Conservation (phyloP, 148 eudicot species). For the Beta vulgaris region DNA sequence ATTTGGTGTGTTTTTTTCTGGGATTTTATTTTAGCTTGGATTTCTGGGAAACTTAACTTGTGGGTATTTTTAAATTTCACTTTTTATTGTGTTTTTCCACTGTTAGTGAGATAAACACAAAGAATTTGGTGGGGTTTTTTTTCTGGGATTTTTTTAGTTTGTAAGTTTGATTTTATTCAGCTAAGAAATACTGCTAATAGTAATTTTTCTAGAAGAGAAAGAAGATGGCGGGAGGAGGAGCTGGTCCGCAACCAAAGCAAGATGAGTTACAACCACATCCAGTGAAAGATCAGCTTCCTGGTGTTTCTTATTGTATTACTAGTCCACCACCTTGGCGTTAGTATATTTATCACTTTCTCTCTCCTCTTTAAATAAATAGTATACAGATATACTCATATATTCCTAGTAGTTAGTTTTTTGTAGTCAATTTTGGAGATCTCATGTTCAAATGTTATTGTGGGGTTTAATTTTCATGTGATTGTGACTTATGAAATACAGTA, state of each 20-base stretch:
- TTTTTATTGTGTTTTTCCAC: conserved; percentile 5
- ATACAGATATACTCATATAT: no score
- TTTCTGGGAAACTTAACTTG: conserved; percentile 24
- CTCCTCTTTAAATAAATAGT: not conserved
- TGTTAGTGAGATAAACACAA: not conserved
- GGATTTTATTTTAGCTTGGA: conserved; percentile 2
- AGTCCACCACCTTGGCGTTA: conserved; percentile 98
- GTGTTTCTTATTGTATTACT: conserved; percentile 75
- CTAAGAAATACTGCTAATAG: no score
- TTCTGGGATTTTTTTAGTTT: conserved; percentile 16
- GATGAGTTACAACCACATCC: conserved; percentile 75
- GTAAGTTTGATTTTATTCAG: conserved; percentile 1
- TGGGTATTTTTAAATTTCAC: conserved; percentile 22
- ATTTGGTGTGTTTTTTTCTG: not conserved
- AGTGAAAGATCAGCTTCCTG: conserved; percentile 74
- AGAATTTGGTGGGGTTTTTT: not conserved
- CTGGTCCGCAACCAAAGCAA: conserved; percentile 76
- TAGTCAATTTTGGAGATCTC: conserved; percentile 21
- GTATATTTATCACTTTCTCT: no score
- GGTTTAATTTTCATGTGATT: conserved; percentile 17
- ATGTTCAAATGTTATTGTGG: conserved; percentile 2
- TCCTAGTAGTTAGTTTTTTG: not conserved
- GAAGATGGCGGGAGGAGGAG: conserved; percentile 55
- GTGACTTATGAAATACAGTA: no score
- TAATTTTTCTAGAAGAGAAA: conserved; percentile 16